A percentile compares a stretch with the other conserved stretches of the same genome.
Evolutionary conservation across 2,329 filamentous ascomycete genomes (phyloP).

Genomic region (Hansfordia pulvinata): DNA sequence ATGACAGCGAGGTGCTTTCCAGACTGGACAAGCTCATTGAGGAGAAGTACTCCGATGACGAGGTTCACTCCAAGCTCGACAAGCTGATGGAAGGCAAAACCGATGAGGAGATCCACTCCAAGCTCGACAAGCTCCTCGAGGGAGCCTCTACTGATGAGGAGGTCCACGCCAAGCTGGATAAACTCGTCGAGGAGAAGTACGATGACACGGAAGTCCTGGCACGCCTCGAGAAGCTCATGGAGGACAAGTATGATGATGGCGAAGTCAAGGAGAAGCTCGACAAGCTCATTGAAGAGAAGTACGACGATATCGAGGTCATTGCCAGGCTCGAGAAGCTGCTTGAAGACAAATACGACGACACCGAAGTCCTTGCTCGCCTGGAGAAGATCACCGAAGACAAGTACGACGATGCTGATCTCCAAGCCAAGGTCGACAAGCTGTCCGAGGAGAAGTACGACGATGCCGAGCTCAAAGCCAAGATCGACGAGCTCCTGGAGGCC

Average conservation of each 20-base stretch:
- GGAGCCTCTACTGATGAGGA: conserved; percentile 8
- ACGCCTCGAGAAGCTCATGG: conserved; percentile 32
- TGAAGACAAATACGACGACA: conserved; percentile 10
- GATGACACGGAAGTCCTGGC: conserved; percentile 49
- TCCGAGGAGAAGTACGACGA: conserved; percentile 1
- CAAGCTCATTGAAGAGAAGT: conserved; percentile 20
- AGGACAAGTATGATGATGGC: conserved; percentile 8
- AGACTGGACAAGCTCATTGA: conserved; percentile 33
- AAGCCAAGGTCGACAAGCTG: conserved; percentile 1
- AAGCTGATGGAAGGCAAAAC: conserved; percentile 15
- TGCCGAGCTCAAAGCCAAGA: neutral
- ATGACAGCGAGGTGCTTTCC: conserved; percentile 46
- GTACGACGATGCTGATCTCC: neutral
- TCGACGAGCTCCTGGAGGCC: neutral
- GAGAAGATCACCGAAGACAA: conserved; percentile 11
- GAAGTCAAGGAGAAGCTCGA: conserved; percentile 16
- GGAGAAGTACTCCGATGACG: conserved; percentile 7
- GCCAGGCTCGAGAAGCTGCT: conserved; percentile 13
- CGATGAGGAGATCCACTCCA: conserved; percentile 5
- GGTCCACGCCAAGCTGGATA: conserved; percentile 24
- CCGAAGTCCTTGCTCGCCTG: conserved; percentile 14
- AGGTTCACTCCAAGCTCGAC: conserved; percentile 15
- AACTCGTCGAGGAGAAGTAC: conserved; percentile 38
- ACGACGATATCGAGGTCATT: conserved; percentile 18
- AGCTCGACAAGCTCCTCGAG: conserved; percentile 14